phyloP scores from a whole-genome alignment of 257 asterid species.

The Plantago major region DNA sequence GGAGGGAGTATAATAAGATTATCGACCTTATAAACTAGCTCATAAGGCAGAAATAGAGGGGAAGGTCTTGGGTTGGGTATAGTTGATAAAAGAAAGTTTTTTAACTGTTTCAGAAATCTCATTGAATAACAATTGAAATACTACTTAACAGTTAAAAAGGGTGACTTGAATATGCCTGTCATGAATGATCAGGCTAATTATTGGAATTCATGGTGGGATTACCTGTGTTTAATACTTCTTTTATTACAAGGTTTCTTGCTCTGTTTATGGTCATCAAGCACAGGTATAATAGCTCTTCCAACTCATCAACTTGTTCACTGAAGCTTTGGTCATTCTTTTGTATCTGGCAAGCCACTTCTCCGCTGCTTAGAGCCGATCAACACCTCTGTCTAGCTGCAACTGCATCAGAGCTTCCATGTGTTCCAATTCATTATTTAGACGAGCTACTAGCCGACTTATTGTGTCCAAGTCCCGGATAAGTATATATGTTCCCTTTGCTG shows the following conservation, averaged over 20 bases:
- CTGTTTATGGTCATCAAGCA: slow-evolving; percentile 82
- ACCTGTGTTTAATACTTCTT: slow-evolving; percentile 38
- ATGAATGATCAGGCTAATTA: slow-evolving; percentile 16
- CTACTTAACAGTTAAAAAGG: too few species aligned
- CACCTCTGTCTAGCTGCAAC: slow-evolving; percentile 50
- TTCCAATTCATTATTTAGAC: slow-evolving; percentile 73
- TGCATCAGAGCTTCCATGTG: slow-evolving; percentile 42
- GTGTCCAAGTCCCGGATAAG: slow-evolving; percentile 76
- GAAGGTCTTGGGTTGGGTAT: too few species aligned
- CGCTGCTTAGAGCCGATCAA: slow-evolving; percentile 53
- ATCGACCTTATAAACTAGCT: too few species aligned
- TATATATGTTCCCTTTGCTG: slow-evolving; percentile 75
- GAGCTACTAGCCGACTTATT: slow-evolving; percentile 58
- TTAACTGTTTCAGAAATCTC: too few species aligned
- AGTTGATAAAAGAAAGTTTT: too few species aligned
- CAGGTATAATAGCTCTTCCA: slow-evolving; percentile 77
- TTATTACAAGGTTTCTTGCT: slow-evolving; percentile 68
- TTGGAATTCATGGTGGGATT: slow-evolving; percentile 26
- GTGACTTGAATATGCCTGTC: too few species aligned
- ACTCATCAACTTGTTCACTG: slow-evolving; percentile 67
- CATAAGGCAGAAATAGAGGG: too few species aligned
- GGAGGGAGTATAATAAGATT: too few species aligned
- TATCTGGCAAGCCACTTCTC: slow-evolving; percentile 62
- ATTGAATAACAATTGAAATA: too few species aligned
- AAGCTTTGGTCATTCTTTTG: slow-evolving; percentile 50